Percentiles rank a stretch among this genome's conserved stretches.
Evolutionary conservation across 768 basidiomycete genomes (phyloP).

Genomic region (Rhodotorula kratochvilovae): DNA sequence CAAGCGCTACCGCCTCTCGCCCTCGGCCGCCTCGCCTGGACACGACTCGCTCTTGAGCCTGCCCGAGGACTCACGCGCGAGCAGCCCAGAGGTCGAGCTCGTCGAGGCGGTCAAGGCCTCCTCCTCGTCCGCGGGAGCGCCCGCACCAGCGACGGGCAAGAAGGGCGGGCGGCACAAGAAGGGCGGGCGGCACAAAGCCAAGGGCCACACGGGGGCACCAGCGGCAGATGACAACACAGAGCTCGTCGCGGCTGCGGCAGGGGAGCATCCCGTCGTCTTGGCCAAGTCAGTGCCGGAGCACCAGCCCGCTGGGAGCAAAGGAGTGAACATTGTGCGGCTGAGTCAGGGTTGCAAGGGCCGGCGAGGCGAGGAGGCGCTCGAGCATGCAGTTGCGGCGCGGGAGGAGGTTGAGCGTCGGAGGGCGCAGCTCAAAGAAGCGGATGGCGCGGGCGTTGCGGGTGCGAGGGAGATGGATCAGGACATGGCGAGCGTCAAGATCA

Average conservation of each 20-base stretch:
- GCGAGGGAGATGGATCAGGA: background rate
- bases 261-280: slow-evolving; percentile 11
- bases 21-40: background rate
- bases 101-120: background rate
- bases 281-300: slow-evolving; percentile 23
- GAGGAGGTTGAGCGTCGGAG: slow-evolving; percentile 38
- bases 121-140: background rate
- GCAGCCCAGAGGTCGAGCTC: slow-evolving; percentile 24
- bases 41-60: slow-evolving; percentile 24
- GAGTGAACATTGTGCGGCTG: background rate
- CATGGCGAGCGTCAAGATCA: slow-evolving; percentile 4
- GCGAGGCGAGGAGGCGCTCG: slow-evolving; percentile 36
- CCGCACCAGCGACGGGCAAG: no score
- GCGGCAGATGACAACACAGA: background rate
- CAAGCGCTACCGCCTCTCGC: slow-evolving; percentile 17
- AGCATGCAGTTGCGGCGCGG: slow-evolving; percentile 36
- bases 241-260: background rate
- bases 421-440: slow-evolving; percentile 24
- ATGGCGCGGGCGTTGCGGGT: slow-evolving; percentile 22
- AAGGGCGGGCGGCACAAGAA: no score
- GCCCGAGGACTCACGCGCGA: slow-evolving; percentile 8
- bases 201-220: background rate
- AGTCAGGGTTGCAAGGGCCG: slow-evolving; percentile 34
- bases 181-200: background rate
- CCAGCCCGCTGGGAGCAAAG: slow-evolving; percentile 11